These are phyloP conservation scores for Leucosporidium creatinivorum DNA, from an alignment of 768 basidiomycete genomes.

Conservation along the genomic window DNA sequence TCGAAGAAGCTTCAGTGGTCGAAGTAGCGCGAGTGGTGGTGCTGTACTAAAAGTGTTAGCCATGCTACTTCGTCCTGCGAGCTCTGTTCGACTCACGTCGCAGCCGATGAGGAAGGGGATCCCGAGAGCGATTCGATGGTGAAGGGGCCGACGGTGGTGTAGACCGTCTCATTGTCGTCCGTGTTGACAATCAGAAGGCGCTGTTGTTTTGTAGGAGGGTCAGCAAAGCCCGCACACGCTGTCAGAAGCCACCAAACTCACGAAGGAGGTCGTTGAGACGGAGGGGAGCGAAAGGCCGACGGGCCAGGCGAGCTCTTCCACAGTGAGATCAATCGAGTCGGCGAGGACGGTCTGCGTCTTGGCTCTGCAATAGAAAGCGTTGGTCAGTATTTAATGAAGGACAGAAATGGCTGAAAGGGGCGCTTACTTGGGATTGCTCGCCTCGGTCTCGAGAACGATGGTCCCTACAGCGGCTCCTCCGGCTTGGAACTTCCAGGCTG, in stretches of 20 bases:
- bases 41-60: background rate
- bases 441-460: too few relatives aligned
- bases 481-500: too few relatives aligned
- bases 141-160: slow-evolving; percentile 19
- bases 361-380: background rate
- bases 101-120: background rate
- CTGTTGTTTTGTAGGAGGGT: background rate
- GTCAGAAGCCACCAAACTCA: background rate
- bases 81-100: background rate
- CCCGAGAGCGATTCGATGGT: slow-evolving; percentile 14
- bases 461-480: too few relatives aligned
- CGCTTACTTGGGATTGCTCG: too few relatives aligned
- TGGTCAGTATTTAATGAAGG: background rate
- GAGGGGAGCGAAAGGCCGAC: background rate
- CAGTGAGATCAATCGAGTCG: slow-evolving; percentile 9
- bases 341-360: slow-evolving; percentile 10
- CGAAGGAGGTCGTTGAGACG: slow-evolving; percentile 5
- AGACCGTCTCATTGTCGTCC: slow-evolving; percentile 4
- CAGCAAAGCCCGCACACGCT: background rate
- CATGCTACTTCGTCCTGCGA: background rate
- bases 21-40: slow-evolving; percentile 9
- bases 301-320: slow-evolving; percentile 6
- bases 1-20: slow-evolving; percentile 7
- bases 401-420: too few relatives aligned
- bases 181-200: slow-evolving; percentile 25